Evolutionary conservation across 768 basidiomycete species (phyloP).

Genomic region (Hortiboletus flavorubellus): DNA sequence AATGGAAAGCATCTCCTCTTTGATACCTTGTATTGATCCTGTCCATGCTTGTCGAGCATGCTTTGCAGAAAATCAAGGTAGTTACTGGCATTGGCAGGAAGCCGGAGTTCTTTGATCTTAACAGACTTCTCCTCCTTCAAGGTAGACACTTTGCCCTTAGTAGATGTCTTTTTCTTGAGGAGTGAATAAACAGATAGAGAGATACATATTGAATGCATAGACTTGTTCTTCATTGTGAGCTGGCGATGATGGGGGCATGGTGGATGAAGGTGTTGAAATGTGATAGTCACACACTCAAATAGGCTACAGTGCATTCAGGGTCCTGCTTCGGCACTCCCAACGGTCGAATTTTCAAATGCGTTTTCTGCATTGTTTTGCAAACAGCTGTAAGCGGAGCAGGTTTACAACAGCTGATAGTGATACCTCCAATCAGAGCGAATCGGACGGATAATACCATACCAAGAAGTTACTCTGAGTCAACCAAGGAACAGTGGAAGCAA

Average conservation of each 20-base stretch:
- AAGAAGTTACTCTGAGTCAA: too few species aligned
- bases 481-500: too few species aligned
- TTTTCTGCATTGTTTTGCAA: background rate
- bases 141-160: background rate
- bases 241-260: background rate
- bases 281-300: background rate
- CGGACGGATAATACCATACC: too few species aligned
- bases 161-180: background rate
- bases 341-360: background rate
- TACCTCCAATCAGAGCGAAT: too few species aligned
- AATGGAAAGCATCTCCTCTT: conserved; percentile 23
- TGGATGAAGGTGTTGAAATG: background rate
- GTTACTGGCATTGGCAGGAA: background rate
- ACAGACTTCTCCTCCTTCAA: conserved; percentile 3
- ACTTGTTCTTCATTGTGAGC: background rate
- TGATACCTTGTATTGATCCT: background rate
- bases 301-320: background rate
- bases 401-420: too few species aligned
- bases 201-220: background rate
- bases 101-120: conserved; percentile 5
- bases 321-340: background rate
- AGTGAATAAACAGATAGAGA: background rate
- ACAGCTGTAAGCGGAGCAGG: background rate
- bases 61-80: conserved; percentile 5
- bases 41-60: conserved; percentile 6